Evolutionary conservation across 2,329 filamentous ascomycete genomes (phyloP), one percentile per base, ranked within the genome.

Genomic region (Colletotrichum sojae): DNA sequence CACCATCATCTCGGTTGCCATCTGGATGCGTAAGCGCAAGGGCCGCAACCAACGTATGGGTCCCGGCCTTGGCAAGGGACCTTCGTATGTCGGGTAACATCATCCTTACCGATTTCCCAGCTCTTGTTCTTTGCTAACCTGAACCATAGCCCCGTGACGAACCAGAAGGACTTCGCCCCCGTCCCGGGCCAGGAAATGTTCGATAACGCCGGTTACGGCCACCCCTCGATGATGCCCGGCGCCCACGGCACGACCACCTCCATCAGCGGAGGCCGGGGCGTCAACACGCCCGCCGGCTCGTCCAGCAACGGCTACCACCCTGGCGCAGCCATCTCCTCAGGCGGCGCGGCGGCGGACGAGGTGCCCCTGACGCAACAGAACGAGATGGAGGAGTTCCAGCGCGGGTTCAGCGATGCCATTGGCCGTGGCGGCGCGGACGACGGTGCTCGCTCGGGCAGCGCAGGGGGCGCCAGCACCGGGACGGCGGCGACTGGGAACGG

Each of bases 371-470:
- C 81, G 0, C 78, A 82, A 6, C 53, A 60, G 22, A 51, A 22
- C 16, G 82, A 83, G 65, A 77, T 83, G 36, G 83, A 85, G 22
- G 84, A 86, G 25, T 85, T 85, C 65, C 78, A 80, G 6, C 79
- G 81, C 6, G 80, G 81, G 60, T 83, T 81, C 68, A 78, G 80
- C 66, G 78, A 83, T 1, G 82, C 79, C 2, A 76, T 87, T 39
- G 77, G 75, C 46, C 73, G 76, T 3, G 78, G 78, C 5, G 77
- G 78, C 10, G 82, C 84, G 53, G 79, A 81, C 70, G 79, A 81
- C 70, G 82, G 78, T 71, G 73, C 52, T 73, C 78, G 51, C 68
- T 78, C 63, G 77, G 83, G 75, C 73, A 81, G 73, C 71, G 76
- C 51, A 27, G 46, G 70, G 25, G 67, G 74, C 63, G 53, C 13